Base-by-base conservation (phyloP, 2,329 filamentous ascomycete genomes). In the Dactylellina drechsleri region DNA sequence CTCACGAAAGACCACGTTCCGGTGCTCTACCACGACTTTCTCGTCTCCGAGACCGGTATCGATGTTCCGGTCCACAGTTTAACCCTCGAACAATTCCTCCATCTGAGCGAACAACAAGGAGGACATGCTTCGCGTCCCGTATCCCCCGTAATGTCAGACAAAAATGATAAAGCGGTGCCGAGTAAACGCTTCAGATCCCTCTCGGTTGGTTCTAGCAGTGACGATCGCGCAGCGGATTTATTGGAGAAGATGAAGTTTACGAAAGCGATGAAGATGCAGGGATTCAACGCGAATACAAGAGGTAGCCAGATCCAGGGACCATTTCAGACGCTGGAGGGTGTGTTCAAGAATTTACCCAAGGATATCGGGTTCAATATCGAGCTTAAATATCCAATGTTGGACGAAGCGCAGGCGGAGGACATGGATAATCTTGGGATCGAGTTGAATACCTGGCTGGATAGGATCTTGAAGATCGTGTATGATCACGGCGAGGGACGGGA, bases 361-460 rank as follows among this genome's bases (percentile, higher is more conserved):
- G 86, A 88, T 13, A 91, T 96, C 20, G 93, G 95, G 13, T 99
- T 99, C 86, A 98, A 99, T 82, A 96, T 99, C 78, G 95, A 99
- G 84, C 91, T 99, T 87, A 98, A 99, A 83, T 99, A 99, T 81
- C 95, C 95, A 4, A 98, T 98, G 93, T 87, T 99, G 49, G 91
- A 94, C 81, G 96, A 99, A 84, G 92, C 89, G 71, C 92, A 97
- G 82, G 92, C 96, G 81, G 91, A 97, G 78, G 92, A 96, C 79
- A 97, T 98, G 93, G 94, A 97, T 81, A 91, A 92, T 2, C 97
- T 97, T 80, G 93, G 92, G 0, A 92, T 98, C 54, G 95, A 99
- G 83, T 87, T 98, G 78, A 98, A 98, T 83, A 92, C 91, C 0
- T 99, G 98, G 82, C 94, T 96, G 80, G 95, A 99, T 82, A 97